Conservation (phyloP, 2,329 filamentous ascomycete genomes). For the Botrytis pseudocinerea region DNA sequence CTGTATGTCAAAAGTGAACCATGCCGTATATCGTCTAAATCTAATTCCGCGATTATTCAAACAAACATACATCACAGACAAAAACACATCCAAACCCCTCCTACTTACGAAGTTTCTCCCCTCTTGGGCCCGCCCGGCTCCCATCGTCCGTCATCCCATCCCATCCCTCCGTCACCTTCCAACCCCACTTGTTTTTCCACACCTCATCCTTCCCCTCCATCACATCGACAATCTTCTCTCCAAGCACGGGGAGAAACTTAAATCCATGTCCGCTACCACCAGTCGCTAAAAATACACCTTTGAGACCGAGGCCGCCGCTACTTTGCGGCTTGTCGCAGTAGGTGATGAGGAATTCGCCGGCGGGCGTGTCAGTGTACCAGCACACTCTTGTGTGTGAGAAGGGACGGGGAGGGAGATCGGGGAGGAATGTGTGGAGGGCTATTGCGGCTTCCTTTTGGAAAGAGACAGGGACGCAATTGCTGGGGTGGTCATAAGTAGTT, state of each 20-base stretch:
- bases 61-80: not conserved
- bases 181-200: conserved; percentile 55
- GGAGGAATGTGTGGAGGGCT: conserved; percentile 48
- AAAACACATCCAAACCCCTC: not conserved
- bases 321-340: conserved; percentile 40
- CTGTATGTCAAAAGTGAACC: not conserved
- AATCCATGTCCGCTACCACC: conserved; percentile 53
- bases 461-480: conserved; percentile 32
- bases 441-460: conserved; percentile 31
- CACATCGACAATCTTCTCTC: conserved; percentile 47
- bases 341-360: conserved; percentile 62
- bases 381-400: conserved; percentile 57
- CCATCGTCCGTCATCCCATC: conserved; percentile 40
- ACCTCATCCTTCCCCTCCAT: conserved; percentile 44
- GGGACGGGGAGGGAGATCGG: conserved; percentile 52
- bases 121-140: conserved; percentile 35
- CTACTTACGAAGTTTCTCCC: conserved; percentile 30
- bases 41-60: not conserved
- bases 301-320: conserved; percentile 46
- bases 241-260: conserved; percentile 52
- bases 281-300: conserved; percentile 50
- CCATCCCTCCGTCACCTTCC: conserved; percentile 43
- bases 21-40: not conserved
- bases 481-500: conserved; percentile 32
- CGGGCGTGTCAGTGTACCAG: conserved; percentile 66